Conservation (phyloP, 257 asterid species). For the Salvia rosmarinus region DNA sequence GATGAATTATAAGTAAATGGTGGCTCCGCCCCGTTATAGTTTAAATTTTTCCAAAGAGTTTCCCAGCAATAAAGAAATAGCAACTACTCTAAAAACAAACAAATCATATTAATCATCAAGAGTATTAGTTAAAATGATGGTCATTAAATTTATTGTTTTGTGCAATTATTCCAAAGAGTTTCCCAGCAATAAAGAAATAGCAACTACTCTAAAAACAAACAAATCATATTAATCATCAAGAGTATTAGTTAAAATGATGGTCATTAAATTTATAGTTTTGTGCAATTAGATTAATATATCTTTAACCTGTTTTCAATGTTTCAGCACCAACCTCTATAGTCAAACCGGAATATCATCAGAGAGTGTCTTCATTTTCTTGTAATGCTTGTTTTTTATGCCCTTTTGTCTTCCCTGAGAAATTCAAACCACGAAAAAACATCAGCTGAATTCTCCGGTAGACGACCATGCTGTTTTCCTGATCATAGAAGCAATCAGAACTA, state of each 20-base stretch:
- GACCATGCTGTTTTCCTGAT: neutral
- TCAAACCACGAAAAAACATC: slow-evolving; percentile 5
- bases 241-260: slow-evolving; percentile 29
- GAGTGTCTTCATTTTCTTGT: slow-evolving; percentile 33
- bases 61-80: slow-evolving; percentile 32
- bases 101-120: slow-evolving; percentile 43
- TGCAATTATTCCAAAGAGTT: slow-evolving; percentile 23
- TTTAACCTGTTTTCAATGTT: slow-evolving; percentile 39
- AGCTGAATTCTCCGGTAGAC: neutral
- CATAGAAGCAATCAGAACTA: neutral
- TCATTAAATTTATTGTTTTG: slow-evolving; percentile 18
- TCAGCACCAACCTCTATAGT: slow-evolving; percentile 43
- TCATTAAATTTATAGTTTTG: slow-evolving; percentile 18
- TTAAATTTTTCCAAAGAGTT: slow-evolving; percentile 24
- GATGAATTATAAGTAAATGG: slow-evolving; percentile 44
- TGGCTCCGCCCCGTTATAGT: slow-evolving; percentile 59
- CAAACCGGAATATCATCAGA: slow-evolving; percentile 42
- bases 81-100: slow-evolving; percentile 41
- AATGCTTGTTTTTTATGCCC: slow-evolving; percentile 32
- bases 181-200: slow-evolving; percentile 32
- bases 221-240: slow-evolving; percentile 43
- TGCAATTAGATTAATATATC: slow-evolving; percentile 29
- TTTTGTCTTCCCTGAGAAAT: slow-evolving; percentile 37
- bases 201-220: slow-evolving; percentile 41
- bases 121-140: slow-evolving; percentile 28